Conservation (phyloP, 2,329 filamentous ascomycete genomes). For the Fusarium compactum region DNA sequence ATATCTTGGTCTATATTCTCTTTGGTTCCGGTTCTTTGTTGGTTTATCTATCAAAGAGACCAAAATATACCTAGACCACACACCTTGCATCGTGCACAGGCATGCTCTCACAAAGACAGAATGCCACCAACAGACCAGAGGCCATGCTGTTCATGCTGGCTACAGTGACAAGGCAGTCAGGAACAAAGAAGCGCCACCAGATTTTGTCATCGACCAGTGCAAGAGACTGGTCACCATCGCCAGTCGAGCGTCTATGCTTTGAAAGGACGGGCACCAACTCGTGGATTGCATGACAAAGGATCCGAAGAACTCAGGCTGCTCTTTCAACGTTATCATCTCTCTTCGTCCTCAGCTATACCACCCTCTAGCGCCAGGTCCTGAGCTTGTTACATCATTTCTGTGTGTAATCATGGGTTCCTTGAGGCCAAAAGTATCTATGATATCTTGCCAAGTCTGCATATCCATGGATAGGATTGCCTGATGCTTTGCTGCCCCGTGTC, state of each 20-base stretch:
- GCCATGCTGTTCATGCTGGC: not conserved
- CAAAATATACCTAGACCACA: slow-evolving; percentile 21
- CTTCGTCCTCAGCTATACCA: slow-evolving; percentile 70
- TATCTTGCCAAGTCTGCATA: slow-evolving; percentile 82
- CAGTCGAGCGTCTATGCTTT: not conserved
- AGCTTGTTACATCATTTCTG: slow-evolving; percentile 69
- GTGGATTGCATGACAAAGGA: slow-evolving; percentile 18
- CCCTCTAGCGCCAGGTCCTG: slow-evolving; percentile 67
- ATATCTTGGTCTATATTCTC: slow-evolving; percentile 24
- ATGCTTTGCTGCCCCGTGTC: slow-evolving; percentile 73
- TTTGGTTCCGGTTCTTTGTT: slow-evolving; percentile 22
- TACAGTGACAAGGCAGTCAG: not conserved
- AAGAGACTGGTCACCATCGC: slow-evolving; percentile 13
- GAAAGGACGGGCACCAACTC: not conserved
- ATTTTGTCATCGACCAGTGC: slow-evolving; percentile 11
- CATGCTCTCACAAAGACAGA: slow-evolving; percentile 17
- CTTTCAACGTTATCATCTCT: not conserved
- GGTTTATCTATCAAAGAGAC: not conserved
- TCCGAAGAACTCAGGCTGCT: slow-evolving; percentile 2
- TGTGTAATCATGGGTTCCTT: slow-evolving; percentile 87
- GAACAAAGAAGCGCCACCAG: slow-evolving; percentile 28
- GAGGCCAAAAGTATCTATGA: slow-evolving; percentile 82
- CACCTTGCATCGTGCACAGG: slow-evolving; percentile 1
- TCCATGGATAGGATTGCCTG: slow-evolving; percentile 93
- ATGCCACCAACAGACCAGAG: not conserved